These are phyloP conservation scores for Aspergillus nidulans DNA, from an alignment of 495 filamentous ascomycete genomes.

Conservation along the genomic window DNA sequence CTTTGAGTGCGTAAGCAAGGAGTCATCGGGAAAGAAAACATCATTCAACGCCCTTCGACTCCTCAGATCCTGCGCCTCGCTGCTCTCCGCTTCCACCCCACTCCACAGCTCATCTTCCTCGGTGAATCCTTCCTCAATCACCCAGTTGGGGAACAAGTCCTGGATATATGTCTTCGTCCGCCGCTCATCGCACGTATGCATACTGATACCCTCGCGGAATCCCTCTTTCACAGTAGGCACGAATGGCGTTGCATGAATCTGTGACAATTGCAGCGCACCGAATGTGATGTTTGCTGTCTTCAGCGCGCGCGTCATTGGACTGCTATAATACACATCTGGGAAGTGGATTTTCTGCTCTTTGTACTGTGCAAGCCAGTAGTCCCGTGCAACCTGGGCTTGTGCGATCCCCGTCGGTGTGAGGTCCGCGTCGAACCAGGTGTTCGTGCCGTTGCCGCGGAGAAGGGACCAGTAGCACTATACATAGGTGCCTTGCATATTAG, in stretches of 20 bases:
- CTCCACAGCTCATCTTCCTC: slow-evolving; percentile 62
- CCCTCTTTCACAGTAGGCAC: slow-evolving; percentile 63
- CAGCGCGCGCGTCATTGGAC: slow-evolving; percentile 64
- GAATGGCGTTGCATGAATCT: slow-evolving; percentile 34
- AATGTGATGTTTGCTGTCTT: slow-evolving; percentile 62
- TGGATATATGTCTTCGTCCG: slow-evolving; percentile 53
- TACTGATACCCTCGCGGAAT: slow-evolving; percentile 65
- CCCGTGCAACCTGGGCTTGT: slow-evolving; percentile 59
- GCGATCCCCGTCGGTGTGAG: slow-evolving; percentile 55
- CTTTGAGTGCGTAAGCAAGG: background rate
- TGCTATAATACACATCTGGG: slow-evolving; percentile 63
- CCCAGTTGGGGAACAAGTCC: slow-evolving; percentile 52
- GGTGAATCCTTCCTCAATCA: slow-evolving; percentile 58
- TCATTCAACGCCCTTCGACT: slow-evolving; percentile 54
- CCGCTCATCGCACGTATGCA: slow-evolving; percentile 78
- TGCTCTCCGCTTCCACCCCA: slow-evolving; percentile 50
- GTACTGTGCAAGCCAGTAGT: slow-evolving; percentile 59
- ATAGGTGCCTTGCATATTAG: too few species aligned
- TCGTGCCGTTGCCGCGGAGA: slow-evolving; percentile 61
- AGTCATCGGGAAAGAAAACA: slow-evolving; percentile 42
- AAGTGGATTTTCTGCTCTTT: slow-evolving; percentile 51
- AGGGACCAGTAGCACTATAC: slow-evolving; percentile 67
- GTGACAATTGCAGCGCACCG: slow-evolving; percentile 41
- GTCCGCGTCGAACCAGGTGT: slow-evolving; percentile 65
- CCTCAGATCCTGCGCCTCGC: slow-evolving; percentile 51